Base-by-base conservation (phyloP, 108 stramenopile genomes). In the Mayamaea pseudoterrestris region DNA sequence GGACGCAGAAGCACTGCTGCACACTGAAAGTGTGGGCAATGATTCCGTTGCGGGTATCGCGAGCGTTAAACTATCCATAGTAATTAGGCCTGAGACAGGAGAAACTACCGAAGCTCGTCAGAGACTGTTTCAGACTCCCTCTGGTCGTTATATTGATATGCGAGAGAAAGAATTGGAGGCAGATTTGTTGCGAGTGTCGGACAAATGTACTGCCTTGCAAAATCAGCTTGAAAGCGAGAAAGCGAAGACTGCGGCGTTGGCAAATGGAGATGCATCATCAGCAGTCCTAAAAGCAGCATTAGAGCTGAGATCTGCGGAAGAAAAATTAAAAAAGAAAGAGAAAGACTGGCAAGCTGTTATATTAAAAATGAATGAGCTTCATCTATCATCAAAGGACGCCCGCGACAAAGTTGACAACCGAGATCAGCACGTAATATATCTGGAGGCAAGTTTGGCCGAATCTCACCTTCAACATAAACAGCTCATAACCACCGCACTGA, bases 341-440 rank as follows among this genome's bases (percentile, higher is more conserved):
- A 66, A 79, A 42, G 82, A 83, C 58, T 58, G 87, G 12, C 70
- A 78, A 31, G 80, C 80, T 6, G 76, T 83, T 29, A 68, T 82
- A 28, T 84, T 72, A 76, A 93, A 88, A 44, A 83, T 87, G 83
- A 84, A 93, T 53, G 90, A 93, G 44, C 67, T 93, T 20, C 80
- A 93, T 44, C 59, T 88, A 26, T 74, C 85, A 14, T 85, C 85
- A 52, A 85, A 93, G 49, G 76, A 76, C n/a, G 71, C 83, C 40
- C 64, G 64, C 45, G 64, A 78, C 41, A 87, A 85, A 47, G 73
- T 85, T 48, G 69, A 66, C 4, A 71, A 74, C 53, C 57, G 85
- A 41, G 90, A 93, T 45, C 71, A 83, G 36, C 78, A 85, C 42
- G 75, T 83, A 20, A 65, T 71, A 5, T 85, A 84, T 41, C 64